Evolutionary conservation across 768 basidiomycete genomes (phyloP).

Genomic region (Gloeophyllum trabeum): DNA sequence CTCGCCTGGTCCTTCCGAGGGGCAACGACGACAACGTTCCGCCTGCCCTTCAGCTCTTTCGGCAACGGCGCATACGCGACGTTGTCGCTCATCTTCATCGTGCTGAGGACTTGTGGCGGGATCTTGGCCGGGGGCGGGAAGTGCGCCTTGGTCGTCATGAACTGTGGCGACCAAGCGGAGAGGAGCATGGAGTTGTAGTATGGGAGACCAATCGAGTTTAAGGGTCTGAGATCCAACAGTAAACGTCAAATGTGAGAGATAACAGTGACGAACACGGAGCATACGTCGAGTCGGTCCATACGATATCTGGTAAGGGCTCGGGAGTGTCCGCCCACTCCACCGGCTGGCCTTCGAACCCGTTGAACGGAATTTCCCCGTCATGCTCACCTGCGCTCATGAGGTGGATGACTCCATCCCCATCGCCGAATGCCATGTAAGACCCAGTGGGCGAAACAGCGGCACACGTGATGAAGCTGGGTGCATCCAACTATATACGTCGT

Average conservation of each 20-base stretch:
- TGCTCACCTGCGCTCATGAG: conserved; percentile 66
- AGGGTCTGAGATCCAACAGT: conserved; percentile 40
- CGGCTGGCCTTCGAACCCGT: conserved; percentile 82
- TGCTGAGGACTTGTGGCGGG: conserved; percentile 61
- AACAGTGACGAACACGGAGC: conserved; percentile 11
- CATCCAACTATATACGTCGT: conserved; percentile 37
- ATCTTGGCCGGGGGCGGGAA: conserved; percentile 70
- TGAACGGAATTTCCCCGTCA: conserved; percentile 54
- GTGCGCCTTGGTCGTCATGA: conserved; percentile 32
- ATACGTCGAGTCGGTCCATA: conserved; percentile 81
- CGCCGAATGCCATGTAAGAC: conserved; percentile 89
- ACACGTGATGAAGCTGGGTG: conserved; percentile 69
- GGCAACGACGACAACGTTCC: conserved; percentile 58
- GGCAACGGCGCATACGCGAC: conserved; percentile 86
- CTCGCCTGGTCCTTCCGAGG: conserved; percentile 49
- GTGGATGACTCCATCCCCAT: conserved; percentile 77
- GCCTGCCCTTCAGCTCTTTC: conserved; percentile 70
- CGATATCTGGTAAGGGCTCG: conserved; percentile 53
- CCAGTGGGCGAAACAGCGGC: conserved; percentile 77
- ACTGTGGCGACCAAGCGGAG: conserved; percentile 50
- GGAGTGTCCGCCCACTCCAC: conserved; percentile 77
- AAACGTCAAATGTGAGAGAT: background rate
- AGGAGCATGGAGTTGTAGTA: conserved; percentile 66
- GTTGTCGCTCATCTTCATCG: conserved; percentile 82
- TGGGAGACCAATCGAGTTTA: conserved; percentile 85